phyloP scores from a whole-genome alignment of 371 early-diverging fungal species.

The Smittium culicis region DNA sequence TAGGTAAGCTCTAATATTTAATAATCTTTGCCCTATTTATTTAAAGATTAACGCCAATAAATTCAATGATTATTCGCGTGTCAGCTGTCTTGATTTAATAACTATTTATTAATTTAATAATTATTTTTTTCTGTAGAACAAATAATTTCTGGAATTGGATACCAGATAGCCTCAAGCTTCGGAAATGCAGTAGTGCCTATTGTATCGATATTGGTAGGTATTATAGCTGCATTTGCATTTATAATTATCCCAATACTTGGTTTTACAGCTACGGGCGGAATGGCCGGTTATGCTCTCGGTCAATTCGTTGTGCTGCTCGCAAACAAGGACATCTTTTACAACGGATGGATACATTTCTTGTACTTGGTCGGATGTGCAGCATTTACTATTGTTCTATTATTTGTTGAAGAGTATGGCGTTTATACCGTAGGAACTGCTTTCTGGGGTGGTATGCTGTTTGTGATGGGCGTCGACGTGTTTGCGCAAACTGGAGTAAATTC shows the following conservation, averaged over 20 bases:
- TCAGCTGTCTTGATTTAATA: no score
- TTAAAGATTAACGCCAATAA: no score
- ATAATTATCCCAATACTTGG: slow-evolving; percentile 6
- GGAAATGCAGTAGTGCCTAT: neutral
- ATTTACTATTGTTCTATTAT: neutral
- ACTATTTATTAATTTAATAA: no score
- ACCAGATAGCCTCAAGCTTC: slow-evolving; percentile 5
- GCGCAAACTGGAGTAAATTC: slow-evolving; percentile 10
- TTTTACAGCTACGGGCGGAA: neutral
- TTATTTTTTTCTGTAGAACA: slow-evolving; percentile 4
- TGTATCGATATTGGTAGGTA: slow-evolving; percentile 2
- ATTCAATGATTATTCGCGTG: no score
- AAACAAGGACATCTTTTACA: slow-evolving; percentile 3
- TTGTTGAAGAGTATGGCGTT: slow-evolving; percentile 1
- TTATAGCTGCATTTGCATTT: slow-evolving; percentile 1
- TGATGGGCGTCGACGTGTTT: slow-evolving; percentile 6
- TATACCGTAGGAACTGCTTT: slow-evolving; percentile 8
- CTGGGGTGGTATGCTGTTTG: slow-evolving; percentile 11
- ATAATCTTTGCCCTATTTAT: no score
- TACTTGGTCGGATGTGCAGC: slow-evolving; percentile 2
- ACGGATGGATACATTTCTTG: slow-evolving; percentile 3
- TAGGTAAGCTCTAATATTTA: no score
- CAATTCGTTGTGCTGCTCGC: slow-evolving; percentile 1
- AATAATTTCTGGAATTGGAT: slow-evolving; percentile 9
- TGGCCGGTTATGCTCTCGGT: slow-evolving; percentile 2